Conservation (phyloP, 2,329 filamentous ascomycete species). For the Talaromyces pinophilus region DNA sequence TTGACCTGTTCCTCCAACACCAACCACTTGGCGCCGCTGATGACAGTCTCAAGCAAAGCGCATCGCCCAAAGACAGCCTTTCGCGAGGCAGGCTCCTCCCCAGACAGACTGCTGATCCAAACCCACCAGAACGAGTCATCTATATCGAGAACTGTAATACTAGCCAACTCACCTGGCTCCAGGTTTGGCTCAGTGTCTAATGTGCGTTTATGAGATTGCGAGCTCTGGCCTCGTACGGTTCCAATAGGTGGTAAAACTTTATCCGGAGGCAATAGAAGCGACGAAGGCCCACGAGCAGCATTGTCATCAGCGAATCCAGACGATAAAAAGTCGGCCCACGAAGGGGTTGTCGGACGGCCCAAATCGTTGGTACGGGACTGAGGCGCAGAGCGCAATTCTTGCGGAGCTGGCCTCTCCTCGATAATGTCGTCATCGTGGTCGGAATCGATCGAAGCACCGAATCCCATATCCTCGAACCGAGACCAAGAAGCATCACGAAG, state of each 20-base stretch:
- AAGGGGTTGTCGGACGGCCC: slow-evolving; percentile 87
- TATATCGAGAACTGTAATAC: slow-evolving; percentile 79
- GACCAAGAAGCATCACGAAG: slow-evolving; percentile 91
- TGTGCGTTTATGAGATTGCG: slow-evolving; percentile 76
- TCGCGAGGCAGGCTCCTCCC: slow-evolving; percentile 79
- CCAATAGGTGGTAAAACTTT: slow-evolving; percentile 84
- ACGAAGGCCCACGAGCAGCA: slow-evolving; percentile 61
- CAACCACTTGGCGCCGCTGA: slow-evolving; percentile 80
- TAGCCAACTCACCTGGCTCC: slow-evolving; percentile 91
- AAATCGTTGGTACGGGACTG: slow-evolving; percentile 66
- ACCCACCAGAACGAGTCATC: slow-evolving; percentile 99
- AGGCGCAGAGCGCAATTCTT: slow-evolving; percentile 65
- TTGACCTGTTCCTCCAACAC: slow-evolving; percentile 96
- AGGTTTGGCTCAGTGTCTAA: slow-evolving; percentile 68
- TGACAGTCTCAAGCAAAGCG: slow-evolving; percentile 84
- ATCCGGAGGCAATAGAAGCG: slow-evolving; percentile 82
- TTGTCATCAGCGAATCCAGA: slow-evolving; percentile 84
- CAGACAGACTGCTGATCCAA: slow-evolving; percentile 95
- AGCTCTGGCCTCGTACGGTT: slow-evolving; percentile 72
- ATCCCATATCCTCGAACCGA: slow-evolving; percentile 92
- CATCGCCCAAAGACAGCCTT: slow-evolving; percentile 95
- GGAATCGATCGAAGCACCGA: slow-evolving; percentile 71
- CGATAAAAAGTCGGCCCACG: slow-evolving; percentile 96
- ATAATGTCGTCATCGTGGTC: slow-evolving; percentile 62
- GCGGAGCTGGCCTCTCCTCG: slow-evolving; percentile 41